Evolutionary conservation across 176 grass and related monocot genomes (phyloP), one percentile per base, ranked within the genome.

Genomic region (Aegilops longissima): DNA sequence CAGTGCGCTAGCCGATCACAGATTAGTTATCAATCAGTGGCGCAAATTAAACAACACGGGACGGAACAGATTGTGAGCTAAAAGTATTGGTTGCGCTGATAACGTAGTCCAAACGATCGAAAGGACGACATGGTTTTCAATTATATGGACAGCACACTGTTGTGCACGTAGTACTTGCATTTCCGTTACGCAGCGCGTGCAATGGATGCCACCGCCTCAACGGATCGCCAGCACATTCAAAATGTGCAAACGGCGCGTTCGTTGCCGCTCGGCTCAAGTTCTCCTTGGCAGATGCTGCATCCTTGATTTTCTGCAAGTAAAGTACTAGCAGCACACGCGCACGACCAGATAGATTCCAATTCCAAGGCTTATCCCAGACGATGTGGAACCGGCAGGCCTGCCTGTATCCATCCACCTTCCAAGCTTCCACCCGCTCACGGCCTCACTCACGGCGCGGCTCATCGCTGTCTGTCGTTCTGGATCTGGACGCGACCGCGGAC

Each of bases 81-180:
- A 13, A 49, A 49, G 56, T 8, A 61, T 17, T 4, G 2, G 79
- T 35, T 65, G 12, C 68, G 70, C 2, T 63, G 64, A 91, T 18
- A 80, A 61, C 20, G 30, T 49, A 61, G 85, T 80, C 58, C 69
- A 20, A 90, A 87, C 89, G 8, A 21, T 80, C 56, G 31, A 25
- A 18, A 63, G 73, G 72, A 63, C 76, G 44, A 9, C 47, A 36
- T 2, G 24, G 65, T 44, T 66, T 35, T 9, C 63, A 23, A 38
- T 78, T 72, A 33, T 31, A 74, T 44, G 4, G 40, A 52, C 47
- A 76, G 74, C 45, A 6, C 44, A 72, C 11, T 24, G 14, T 20
- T 14, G 2, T 27, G 21, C 16, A 2, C 35, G 25, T 9, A 9
- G 52, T 14, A 29, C 13, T 5, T 42, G 9, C 52, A 12, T 72